phyloP scores from a whole-genome alignment of 2,329 filamentous ascomycete genomes.

The Pseudocercospora eumusae region DNA sequence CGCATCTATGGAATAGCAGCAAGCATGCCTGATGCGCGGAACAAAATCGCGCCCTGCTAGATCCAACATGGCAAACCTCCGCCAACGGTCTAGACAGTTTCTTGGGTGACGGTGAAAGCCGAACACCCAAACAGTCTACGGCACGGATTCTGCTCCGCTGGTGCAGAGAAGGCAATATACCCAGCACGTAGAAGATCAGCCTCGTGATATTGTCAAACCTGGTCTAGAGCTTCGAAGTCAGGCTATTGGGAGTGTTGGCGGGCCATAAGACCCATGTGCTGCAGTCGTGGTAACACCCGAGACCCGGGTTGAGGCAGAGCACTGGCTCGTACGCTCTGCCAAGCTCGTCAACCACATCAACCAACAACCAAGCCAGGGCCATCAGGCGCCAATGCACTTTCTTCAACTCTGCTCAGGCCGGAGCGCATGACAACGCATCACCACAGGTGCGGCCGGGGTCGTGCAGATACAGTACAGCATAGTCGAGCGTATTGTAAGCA shows the following conservation, averaged over 20 bases:
- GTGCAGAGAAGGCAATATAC: neutral
- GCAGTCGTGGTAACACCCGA: conserved; percentile 6
- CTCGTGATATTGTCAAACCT: neutral
- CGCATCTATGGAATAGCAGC: neutral
- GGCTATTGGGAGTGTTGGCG: neutral
- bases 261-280: neutral
- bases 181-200: conserved; percentile 2
- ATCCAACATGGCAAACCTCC: neutral
- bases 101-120: too few species aligned
- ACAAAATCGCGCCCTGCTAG: neutral
- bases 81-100: neutral
- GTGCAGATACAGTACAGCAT: neutral
- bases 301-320: neutral
- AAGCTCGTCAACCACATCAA: conserved; percentile 6
- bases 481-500: neutral
- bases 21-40: neutral
- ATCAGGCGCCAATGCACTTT: conserved; percentile 1
- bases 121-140: too few species aligned
- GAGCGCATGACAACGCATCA: neutral
- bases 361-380: conserved; percentile 8
- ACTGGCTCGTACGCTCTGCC: neutral
- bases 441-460: neutral
- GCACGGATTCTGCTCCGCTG: neutral
- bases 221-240: conserved; percentile 1
- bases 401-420: neutral